Percentiles rank a stretch among this genome's conserved stretches.
Evolutionary conservation across 805 yeast species (phyloP).

Genomic region (Myxozyma sirexii): DNA sequence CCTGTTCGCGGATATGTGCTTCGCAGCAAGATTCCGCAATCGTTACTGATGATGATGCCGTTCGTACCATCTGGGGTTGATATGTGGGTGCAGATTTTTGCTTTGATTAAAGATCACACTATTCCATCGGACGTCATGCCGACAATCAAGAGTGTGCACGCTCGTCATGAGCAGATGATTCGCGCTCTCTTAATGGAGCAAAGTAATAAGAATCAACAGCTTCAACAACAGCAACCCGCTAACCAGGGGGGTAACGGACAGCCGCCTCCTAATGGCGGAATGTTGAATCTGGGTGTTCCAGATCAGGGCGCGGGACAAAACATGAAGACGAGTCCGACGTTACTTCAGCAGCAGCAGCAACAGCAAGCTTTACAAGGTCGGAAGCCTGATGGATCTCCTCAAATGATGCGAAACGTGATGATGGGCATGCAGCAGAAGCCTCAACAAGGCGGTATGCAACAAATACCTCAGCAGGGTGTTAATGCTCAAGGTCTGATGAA

Average conservation of each 20-base stretch:
- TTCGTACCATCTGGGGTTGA: slow-evolving; percentile 74
- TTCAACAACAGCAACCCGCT: slow-evolving; percentile 1
- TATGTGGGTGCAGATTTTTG: slow-evolving; percentile 80
- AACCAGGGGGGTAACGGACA: neutral
- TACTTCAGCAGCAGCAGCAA: slow-evolving; percentile 17
- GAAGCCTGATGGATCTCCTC: slow-evolving; percentile 11
- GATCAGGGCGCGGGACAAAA: neutral
- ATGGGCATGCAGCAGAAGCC: slow-evolving; percentile 16
- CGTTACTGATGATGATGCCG: slow-evolving; percentile 66
- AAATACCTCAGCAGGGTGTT: slow-evolving; percentile 9
- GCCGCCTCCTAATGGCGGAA: neutral
- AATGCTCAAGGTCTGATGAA: slow-evolving; percentile 3
- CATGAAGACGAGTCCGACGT: slow-evolving; percentile 4
- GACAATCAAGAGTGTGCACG: slow-evolving; percentile 66
- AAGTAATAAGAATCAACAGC: slow-evolving; percentile 13
- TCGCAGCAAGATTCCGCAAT: slow-evolving; percentile 71
- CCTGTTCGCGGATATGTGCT: slow-evolving; percentile 47
- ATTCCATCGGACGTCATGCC: slow-evolving; percentile 62
- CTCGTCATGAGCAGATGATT: slow-evolving; percentile 41
- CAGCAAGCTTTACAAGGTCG: slow-evolving; percentile 13
- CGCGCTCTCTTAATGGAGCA: slow-evolving; percentile 14
- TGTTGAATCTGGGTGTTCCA: neutral
- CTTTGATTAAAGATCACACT: slow-evolving; percentile 59
- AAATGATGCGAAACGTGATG: slow-evolving; percentile 10
- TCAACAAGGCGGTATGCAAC: slow-evolving; percentile 9